A percentile compares a stretch with the other conserved stretches of the same genome.
These are phyloP conservation scores for Kalaharituber pfeilii DNA, from an alignment of 2,329 filamentous ascomycete species.

Conservation along the genomic window DNA sequence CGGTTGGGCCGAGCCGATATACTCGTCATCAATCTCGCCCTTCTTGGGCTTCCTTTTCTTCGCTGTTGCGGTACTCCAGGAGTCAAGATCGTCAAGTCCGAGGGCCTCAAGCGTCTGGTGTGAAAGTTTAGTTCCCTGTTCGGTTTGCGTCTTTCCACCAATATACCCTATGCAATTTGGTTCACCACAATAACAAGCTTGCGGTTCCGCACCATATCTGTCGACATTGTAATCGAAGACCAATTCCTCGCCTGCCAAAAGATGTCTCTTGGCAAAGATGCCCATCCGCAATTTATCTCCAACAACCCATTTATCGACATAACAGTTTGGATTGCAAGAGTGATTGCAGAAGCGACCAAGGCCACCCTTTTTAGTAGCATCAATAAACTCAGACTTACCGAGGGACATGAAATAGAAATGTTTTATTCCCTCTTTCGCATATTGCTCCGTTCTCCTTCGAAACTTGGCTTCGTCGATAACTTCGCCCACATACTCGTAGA, in stretches of 20 bases:
- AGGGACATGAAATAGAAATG: constrained; percentile 99
- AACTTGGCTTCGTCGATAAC: constrained; percentile 90
- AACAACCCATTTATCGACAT: constrained; percentile 98
- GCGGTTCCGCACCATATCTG: constrained; percentile 87
- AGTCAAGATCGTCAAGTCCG: constrained; percentile 80
- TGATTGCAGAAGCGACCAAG: constrained; percentile 96
- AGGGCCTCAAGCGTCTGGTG: constrained; percentile 83
- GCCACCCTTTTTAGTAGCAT: constrained; percentile 92
- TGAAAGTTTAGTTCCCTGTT: constrained; percentile 80
- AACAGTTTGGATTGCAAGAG: constrained; percentile 96
- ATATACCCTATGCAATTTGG: constrained; percentile 91
- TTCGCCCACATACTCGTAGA: constrained; percentile 96
- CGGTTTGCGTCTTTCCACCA: constrained; percentile 92
- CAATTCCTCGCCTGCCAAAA: constrained; percentile 79
- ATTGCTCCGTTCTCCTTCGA: constrained; percentile 74
- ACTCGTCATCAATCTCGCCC: constrained; percentile 77
- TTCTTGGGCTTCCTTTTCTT: constrained; percentile 89
- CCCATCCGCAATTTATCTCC: constrained; percentile 96
- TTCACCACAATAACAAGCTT: constrained; percentile 92
- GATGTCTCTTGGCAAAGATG: constrained; percentile 76
- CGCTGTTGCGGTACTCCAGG: constrained; percentile 77
- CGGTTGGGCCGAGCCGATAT: constrained; percentile 73
- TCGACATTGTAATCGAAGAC: constrained; percentile 99
- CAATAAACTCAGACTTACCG: constrained; percentile 88
- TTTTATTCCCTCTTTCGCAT: constrained; percentile 91